Percentiles rank a stretch among this genome's conserved stretches.
phyloP scores from a whole-genome alignment of 768 basidiomycete species.

The Rhizopogon rudus region DNA sequence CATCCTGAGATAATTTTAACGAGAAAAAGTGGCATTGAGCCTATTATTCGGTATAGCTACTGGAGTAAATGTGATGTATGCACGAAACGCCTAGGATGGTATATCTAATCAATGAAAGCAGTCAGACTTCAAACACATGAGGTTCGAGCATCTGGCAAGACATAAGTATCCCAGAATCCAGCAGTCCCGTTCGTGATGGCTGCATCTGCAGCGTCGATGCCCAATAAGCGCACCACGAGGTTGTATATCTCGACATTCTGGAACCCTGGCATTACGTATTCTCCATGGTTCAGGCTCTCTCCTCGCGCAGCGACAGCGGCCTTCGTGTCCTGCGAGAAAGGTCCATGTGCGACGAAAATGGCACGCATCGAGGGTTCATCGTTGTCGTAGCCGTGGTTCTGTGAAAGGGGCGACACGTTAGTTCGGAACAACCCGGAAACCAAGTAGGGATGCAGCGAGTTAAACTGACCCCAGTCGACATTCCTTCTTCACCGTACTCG shows the following conservation, averaged over 20 bases:
- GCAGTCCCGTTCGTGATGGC: conserved; percentile 71
- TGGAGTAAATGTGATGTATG: background rate
- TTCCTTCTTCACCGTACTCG: conserved; percentile 51
- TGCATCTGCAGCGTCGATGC: conserved; percentile 43
- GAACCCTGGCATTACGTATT: conserved; percentile 80
- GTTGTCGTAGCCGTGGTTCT: conserved; percentile 94
- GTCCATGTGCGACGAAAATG: conserved; percentile 89
- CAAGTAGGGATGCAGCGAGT: background rate
- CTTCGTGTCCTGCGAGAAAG: conserved; percentile 72
- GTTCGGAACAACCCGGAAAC: background rate
- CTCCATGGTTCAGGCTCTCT: conserved; percentile 23
- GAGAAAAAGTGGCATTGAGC: too few species aligned
- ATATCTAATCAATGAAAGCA: background rate
- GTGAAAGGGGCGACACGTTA: background rate
- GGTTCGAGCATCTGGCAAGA: conserved; percentile 20
- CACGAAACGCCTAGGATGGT: background rate
- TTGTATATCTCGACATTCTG: conserved; percentile 83
- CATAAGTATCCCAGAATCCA: conserved; percentile 82
- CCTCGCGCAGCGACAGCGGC: conserved; percentile 29
- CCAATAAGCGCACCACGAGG: conserved; percentile 71
- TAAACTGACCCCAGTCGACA: conserved; percentile 72
- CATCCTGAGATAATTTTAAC: too few species aligned
- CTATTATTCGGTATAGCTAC: background rate
- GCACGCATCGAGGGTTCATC: conserved; percentile 74
- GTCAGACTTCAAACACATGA: background rate